phyloP scores from a whole-genome alignment of 352 stramenopile species.

The Pythium monospermum region DNA sequence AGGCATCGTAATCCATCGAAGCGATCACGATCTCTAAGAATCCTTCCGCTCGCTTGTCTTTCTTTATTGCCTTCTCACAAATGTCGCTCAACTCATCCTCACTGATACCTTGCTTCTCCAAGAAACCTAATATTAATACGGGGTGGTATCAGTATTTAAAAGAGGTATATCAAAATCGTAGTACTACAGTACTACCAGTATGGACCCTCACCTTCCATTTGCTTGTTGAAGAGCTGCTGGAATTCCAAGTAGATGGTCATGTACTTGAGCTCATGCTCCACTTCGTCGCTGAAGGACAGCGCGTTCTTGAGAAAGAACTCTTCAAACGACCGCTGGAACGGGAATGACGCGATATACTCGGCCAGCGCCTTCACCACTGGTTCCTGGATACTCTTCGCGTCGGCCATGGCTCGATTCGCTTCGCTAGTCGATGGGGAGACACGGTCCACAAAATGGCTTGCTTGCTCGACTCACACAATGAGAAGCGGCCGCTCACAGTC shows the following conservation, averaged over 20 bases:
- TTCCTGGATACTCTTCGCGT: slow-evolving; percentile 47
- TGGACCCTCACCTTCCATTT: slow-evolving; percentile 41
- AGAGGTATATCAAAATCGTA: too few relatives aligned
- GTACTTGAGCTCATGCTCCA: slow-evolving; percentile 68
- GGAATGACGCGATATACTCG: slow-evolving; percentile 51
- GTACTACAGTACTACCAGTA: too few relatives aligned
- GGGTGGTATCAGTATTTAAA: not conserved
- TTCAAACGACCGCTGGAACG: slow-evolving; percentile 67
- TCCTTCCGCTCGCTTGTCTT: slow-evolving; percentile 51
- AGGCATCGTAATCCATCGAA: slow-evolving; percentile 76
- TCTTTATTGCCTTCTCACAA: slow-evolving; percentile 48
- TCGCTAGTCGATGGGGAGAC: too few relatives aligned
- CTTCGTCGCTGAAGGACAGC: slow-evolving; percentile 53
- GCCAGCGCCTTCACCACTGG: slow-evolving; percentile 47
- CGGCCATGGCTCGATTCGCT: too few relatives aligned
- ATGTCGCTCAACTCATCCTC: slow-evolving; percentile 57
- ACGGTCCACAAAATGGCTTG: too few relatives aligned
- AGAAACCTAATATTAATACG: slow-evolving; percentile 27
- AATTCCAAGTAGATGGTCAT: slow-evolving; percentile 70
- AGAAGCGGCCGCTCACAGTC: too few relatives aligned
- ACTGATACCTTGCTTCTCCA: slow-evolving; percentile 36
- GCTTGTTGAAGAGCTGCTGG: slow-evolving; percentile 66
- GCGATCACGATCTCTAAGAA: slow-evolving; percentile 74
- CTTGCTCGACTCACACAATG: too few relatives aligned
- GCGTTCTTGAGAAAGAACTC: slow-evolving; percentile 72